Percentiles rank a stretch among this genome's conserved stretches.
Conservation (phyloP, 306 rosid species). For the Quercus cerris region DNA sequence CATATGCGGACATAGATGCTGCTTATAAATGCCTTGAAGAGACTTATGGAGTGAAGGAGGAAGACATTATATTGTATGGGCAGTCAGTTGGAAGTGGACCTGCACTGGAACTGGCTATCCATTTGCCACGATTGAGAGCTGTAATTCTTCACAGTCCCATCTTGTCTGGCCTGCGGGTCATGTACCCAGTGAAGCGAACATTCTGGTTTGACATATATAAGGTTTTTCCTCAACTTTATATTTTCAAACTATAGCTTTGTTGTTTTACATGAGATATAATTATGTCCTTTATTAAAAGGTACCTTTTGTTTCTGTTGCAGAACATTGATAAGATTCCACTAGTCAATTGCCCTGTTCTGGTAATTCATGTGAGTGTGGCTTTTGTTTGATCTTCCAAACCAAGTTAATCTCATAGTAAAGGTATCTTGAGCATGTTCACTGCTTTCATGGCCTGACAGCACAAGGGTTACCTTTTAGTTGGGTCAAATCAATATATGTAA, state of each 20-base stretch:
- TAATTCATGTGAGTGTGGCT: slow-evolving; percentile 56
- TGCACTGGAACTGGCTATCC: slow-evolving; percentile 49
- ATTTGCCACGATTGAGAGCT: slow-evolving; percentile 51
- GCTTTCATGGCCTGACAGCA: background rate
- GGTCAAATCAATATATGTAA: background rate
- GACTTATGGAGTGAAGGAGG: slow-evolving; percentile 57
- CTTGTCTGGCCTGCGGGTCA: slow-evolving; percentile 62
- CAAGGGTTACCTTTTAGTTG: background rate
- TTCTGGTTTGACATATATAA: slow-evolving; percentile 75
- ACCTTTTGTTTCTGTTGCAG: slow-evolving; percentile 31
- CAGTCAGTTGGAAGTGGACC: slow-evolving; percentile 80
- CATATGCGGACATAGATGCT: slow-evolving; percentile 72
- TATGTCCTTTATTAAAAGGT: background rate
- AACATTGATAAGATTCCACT: slow-evolving; percentile 62
- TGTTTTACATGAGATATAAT: background rate
- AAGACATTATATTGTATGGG: slow-evolving; percentile 53
- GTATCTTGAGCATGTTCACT: background rate
- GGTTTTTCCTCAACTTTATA: slow-evolving; percentile 24
- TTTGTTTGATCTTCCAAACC: background rate
- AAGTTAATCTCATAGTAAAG: background rate
- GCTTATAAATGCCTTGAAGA: slow-evolving; percentile 56
- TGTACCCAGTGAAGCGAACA: slow-evolving; percentile 60
- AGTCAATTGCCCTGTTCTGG: slow-evolving; percentile 54
- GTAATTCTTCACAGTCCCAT: slow-evolving; percentile 63
- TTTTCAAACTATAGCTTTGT: background rate